Percentiles rank a stretch among this genome's conserved stretches.
These are phyloP conservation scores for Aureobasidium pullulans DNA, from an alignment of 2,329 filamentous ascomycete species.

Conservation along the genomic window DNA sequence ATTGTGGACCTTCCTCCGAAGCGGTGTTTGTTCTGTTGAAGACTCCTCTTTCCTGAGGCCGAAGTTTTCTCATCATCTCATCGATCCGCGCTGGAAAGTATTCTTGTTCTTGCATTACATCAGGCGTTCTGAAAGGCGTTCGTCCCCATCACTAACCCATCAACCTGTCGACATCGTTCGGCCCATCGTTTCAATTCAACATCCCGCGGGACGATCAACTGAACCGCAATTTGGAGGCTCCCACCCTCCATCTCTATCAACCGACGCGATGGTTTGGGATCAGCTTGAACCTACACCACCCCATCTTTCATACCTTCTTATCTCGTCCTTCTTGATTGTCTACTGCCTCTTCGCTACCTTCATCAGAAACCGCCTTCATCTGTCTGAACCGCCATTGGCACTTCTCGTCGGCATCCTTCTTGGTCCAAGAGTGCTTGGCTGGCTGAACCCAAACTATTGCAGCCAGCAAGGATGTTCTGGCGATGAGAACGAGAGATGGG, in stretches of 20 bases:
- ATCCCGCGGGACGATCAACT: slow-evolving; percentile 5
- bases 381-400: slow-evolving; percentile 43
- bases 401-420: slow-evolving; percentile 39
- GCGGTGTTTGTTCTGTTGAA: neutral
- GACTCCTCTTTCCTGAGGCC: neutral
- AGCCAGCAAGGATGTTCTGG: slow-evolving; percentile 21
- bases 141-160: neutral
- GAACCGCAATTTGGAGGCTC: slow-evolving; percentile 5
- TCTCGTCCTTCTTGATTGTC: slow-evolving; percentile 38
- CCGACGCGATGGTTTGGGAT: slow-evolving; percentile 30
- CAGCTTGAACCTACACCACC: slow-evolving; percentile 40
- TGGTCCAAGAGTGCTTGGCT: slow-evolving; percentile 34
- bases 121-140: neutral
- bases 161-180: neutral
- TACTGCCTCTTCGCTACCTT: slow-evolving; percentile 41
- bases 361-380: slow-evolving; percentile 41
- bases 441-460: slow-evolving; percentile 35
- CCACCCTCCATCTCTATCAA: neutral
- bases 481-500: slow-evolving; percentile 29
- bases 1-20: neutral
- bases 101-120: neutral
- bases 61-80: neutral
- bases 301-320: slow-evolving; percentile 38
- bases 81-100: neutral
- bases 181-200: slow-evolving; percentile 4